Conservation (phyloP, 164 flowering plant species). For the Berberis thunbergii region DNA sequence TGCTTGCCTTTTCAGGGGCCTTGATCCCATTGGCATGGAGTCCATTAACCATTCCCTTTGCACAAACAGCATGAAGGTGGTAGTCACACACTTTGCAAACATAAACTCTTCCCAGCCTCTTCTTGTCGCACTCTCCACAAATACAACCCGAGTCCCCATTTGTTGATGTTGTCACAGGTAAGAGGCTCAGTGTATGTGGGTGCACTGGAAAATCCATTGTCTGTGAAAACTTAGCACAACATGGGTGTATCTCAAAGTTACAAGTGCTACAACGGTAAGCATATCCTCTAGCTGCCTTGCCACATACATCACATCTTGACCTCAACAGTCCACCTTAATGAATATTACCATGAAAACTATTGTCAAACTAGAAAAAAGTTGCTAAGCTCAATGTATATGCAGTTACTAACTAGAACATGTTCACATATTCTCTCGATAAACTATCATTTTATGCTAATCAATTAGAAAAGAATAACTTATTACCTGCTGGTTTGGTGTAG, state of each 20-base stretch:
- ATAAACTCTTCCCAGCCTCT: constrained; percentile 45
- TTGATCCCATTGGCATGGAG: constrained; percentile 37
- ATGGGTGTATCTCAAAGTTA: constrained; percentile 69
- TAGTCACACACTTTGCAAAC: constrained; percentile 52
- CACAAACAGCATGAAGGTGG: constrained; percentile 74
- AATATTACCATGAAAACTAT: not conserved
- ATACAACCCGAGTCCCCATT: constrained; percentile 2
- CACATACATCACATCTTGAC: constrained; percentile 56
- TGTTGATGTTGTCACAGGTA: constrained; percentile 15
- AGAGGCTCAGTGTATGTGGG: constrained; percentile 38
- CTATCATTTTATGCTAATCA: not conserved
- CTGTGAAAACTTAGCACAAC: constrained; percentile 51
- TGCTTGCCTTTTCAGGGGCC: constrained; percentile 28
- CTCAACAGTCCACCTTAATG: constrained; percentile 32
- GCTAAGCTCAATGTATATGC: not conserved
- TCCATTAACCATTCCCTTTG: constrained; percentile 63
- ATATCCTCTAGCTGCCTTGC: constrained; percentile 49
- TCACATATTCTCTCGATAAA: not conserved
- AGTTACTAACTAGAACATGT: not conserved
- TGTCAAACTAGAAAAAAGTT: not conserved
- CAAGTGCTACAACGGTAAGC: constrained; percentile 55
- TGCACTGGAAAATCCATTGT: constrained; percentile 29
- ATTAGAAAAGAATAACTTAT: not conserved
- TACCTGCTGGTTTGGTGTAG: constrained; percentile 29
- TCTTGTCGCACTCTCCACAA: constrained; percentile 54